Evolutionary conservation across 345 rosid genomes (phyloP).

Genomic region (Eucalyptus regnans): DNA sequence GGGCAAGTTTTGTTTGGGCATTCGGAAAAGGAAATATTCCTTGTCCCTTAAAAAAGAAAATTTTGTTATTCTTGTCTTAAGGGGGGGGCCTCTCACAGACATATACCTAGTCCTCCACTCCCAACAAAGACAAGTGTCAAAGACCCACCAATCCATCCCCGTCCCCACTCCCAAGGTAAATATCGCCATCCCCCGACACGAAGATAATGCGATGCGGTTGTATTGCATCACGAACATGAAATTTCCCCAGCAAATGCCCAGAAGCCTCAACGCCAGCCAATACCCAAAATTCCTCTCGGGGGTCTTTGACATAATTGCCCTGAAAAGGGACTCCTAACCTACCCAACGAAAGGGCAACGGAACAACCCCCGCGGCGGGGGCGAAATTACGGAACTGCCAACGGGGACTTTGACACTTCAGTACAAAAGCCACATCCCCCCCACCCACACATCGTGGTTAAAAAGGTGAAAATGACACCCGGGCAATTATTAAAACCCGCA

Average conservation of each 20-base stretch:
- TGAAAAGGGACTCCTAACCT: slow-evolving; percentile 19
- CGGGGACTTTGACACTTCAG: not conserved
- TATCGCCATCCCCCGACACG: not conserved
- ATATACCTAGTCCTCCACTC: not conserved
- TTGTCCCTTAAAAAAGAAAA: not conserved
- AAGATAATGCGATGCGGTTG: not conserved
- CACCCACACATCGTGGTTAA: not conserved
- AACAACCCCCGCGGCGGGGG: not conserved
- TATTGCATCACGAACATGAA: not conserved
- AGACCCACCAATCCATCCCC: not conserved
- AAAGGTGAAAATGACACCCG: slow-evolving; percentile 36
- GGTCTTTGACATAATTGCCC: slow-evolving; percentile 17
- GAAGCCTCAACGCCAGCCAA: not conserved
- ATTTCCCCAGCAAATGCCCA: not conserved
- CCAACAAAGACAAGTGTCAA: not conserved
- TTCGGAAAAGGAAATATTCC: not conserved
- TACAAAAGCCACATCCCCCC: slow-evolving; percentile 16
- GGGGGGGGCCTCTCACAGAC: not conserved
- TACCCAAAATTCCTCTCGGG: not conserved
- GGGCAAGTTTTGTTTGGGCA: not conserved
- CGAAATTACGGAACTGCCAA: not conserved
- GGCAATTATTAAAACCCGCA: slow-evolving; percentile 12
- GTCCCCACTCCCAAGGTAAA: not conserved
- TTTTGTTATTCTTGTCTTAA: not conserved
- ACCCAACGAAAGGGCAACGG: not conserved